Conservation (phyloP, 176 grass and related monocot genomes). For the Leersia perrieri region DNA sequence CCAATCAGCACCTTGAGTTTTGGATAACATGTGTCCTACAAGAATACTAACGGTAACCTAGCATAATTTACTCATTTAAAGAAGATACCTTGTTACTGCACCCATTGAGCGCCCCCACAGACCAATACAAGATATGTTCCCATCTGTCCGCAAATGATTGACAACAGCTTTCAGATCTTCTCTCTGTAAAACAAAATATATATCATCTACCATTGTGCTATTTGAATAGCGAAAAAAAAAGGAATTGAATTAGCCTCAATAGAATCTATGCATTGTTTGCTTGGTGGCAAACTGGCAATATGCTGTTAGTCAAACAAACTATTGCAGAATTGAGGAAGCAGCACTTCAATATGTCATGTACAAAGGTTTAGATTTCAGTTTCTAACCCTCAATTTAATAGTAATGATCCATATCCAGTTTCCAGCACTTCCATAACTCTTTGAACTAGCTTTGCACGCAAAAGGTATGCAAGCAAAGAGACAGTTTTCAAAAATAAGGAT, state of each 20-base stretch:
- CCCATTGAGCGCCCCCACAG: constrained; percentile 99
- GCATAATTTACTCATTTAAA: constrained; percentile 7
- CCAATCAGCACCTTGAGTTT: background rate
- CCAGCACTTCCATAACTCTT: no score
- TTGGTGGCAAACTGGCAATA: background rate
- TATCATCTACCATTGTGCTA: constrained; percentile 26
- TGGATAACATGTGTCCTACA: background rate
- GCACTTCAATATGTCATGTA: background rate
- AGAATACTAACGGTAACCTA: background rate
- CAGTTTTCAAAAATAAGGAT: background rate
- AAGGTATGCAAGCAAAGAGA: constrained; percentile 9
- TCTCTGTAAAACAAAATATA: constrained; percentile 62
- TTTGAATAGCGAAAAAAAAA: constrained; percentile 21
- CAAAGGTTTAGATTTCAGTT: background rate
- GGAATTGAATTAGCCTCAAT: background rate
- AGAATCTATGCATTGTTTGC: background rate
- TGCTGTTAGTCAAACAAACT: background rate
- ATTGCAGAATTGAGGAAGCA: constrained; percentile 15
- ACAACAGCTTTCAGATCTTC: constrained; percentile 94
- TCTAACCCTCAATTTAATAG: background rate
- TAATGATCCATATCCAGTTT: background rate
- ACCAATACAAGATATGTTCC: constrained; percentile 84
- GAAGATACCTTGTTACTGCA: constrained; percentile 80
- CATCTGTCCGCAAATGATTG: constrained; percentile 77
- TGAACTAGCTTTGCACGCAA: background rate